A percentile compares a stretch with the other conserved stretches of the same genome.
Evolutionary conservation across 495 filamentous ascomycete genomes (phyloP).

Genomic region (Eremomyces bilateralis): DNA sequence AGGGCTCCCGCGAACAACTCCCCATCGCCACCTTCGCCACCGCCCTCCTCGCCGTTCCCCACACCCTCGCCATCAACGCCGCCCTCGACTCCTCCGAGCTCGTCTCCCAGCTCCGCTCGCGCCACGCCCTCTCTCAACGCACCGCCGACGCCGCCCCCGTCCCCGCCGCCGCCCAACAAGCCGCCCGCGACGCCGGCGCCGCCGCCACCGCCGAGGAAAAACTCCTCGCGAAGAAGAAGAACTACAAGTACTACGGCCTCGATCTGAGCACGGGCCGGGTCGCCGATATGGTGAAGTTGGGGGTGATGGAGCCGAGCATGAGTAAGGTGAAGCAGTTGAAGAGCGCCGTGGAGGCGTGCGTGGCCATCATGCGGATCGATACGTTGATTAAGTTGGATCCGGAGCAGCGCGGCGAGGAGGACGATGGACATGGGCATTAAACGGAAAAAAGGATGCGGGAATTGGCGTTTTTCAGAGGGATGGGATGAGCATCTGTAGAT

Average conservation of each 20-base stretch:
- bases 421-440: constrained; percentile 52
- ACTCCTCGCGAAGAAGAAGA: constrained; percentile 74
- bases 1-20: constrained; percentile 89
- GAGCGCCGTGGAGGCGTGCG: constrained; percentile 95
- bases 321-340: constrained; percentile 98
- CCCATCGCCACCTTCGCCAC: constrained; percentile 95
- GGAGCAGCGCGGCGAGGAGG: constrained; percentile 55
- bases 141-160: constrained; percentile 33
- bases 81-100: constrained; percentile 91
- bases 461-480: no score
- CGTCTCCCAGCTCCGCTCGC: constrained; percentile 81
- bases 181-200: not conserved
- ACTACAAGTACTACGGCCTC: constrained; percentile 93
- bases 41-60: constrained; percentile 82
- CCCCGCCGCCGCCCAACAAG: constrained; percentile 1
- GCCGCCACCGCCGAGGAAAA: constrained; percentile 55
- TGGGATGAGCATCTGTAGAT: no score
- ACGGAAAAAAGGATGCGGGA: not conserved
- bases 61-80: constrained; percentile 91
- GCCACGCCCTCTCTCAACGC: constrained; percentile 74
- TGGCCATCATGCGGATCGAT: constrained; percentile 98
- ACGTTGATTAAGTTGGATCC: constrained; percentile 97
- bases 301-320: constrained; percentile 91
- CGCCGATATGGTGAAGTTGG: constrained; percentile 80
- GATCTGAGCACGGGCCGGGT: constrained; percentile 81